Conservation (phyloP, 2,329 filamentous ascomycete genomes). For the Plenodomus tracheiphilus region DNA sequence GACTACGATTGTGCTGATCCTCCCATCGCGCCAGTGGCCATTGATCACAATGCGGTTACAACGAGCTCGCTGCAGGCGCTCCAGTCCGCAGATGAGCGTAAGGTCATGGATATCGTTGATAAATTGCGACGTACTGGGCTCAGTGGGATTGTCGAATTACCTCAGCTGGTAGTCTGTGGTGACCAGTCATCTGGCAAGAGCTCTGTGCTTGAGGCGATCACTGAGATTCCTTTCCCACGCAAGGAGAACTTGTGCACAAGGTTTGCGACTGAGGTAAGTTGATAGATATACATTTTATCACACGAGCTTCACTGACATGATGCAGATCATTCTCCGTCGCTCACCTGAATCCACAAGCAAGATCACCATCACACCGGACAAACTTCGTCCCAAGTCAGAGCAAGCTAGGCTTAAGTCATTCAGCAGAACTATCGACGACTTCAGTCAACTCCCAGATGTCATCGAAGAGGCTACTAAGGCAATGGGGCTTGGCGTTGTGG, state of each 20-base stretch:
- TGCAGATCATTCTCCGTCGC: constrained; percentile 39
- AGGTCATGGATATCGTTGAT: constrained; percentile 59
- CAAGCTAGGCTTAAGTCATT: constrained; percentile 44
- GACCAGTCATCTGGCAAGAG: constrained; percentile 66
- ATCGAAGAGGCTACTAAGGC: constrained; percentile 56
- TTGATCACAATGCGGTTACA: constrained; percentile 24
- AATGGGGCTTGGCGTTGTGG: constrained; percentile 51
- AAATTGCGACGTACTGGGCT: constrained; percentile 55
- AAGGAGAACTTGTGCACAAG: constrained; percentile 62
- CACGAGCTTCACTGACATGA: not conserved
- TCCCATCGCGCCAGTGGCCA: not conserved
- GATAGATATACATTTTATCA: too few relatives aligned
- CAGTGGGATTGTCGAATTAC: constrained; percentile 34
- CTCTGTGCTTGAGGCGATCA: constrained; percentile 67
- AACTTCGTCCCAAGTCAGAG: constrained; percentile 28
- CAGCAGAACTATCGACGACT: constrained; percentile 38
- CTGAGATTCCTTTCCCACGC: constrained; percentile 61
- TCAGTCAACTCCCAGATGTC: constrained; percentile 52
- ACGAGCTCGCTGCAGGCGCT: constrained; percentile 47
- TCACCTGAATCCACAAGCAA: constrained; percentile 19
- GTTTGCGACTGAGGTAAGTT: constrained; percentile 55
- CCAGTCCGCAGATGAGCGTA: constrained; percentile 50
- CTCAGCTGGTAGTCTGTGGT: constrained; percentile 41
- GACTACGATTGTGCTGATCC: not conserved
- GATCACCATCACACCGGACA: constrained; percentile 45